phyloP scores from a whole-genome alignment of 805 yeast species.

The Sugiyamaella marilandica region DNA sequence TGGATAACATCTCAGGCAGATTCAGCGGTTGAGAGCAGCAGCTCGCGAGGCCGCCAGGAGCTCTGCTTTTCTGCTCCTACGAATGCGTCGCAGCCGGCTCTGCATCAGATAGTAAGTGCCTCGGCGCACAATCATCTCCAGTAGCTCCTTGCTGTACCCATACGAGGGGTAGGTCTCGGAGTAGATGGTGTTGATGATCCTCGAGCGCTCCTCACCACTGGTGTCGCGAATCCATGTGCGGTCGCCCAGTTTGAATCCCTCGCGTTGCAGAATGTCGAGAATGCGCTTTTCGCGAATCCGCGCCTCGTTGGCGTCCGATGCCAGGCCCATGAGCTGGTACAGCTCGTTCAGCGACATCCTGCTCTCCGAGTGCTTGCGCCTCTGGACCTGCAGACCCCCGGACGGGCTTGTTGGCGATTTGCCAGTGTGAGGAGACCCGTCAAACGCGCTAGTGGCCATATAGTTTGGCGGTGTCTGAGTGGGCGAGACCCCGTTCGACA shows the following conservation, averaged over 20 bases:
- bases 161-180: constrained; percentile 44
- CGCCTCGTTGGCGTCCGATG: constrained; percentile 35
- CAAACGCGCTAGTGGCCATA: not conserved
- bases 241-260: constrained; percentile 70
- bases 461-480: not conserved
- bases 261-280: constrained; percentile 38
- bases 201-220: constrained; percentile 45
- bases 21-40: not conserved
- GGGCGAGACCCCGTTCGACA: not conserved
- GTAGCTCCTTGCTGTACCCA: constrained; percentile 48
- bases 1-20: no score
- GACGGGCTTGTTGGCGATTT: constrained; percentile 1
- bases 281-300: constrained; percentile 35
- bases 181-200: constrained; percentile 46
- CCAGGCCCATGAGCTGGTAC: constrained; percentile 37
- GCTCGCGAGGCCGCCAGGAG: not conserved
- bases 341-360: constrained; percentile 36
- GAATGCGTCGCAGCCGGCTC: constrained; percentile 62
- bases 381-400: not conserved
- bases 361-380: constrained; percentile 31
- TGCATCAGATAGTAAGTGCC: constrained; percentile 81
- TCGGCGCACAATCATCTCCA: constrained; percentile 72
- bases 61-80: constrained; percentile 37
- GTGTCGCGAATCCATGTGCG: constrained; percentile 86
- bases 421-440: not conserved